Evolutionary conservation across 768 basidiomycete genomes (phyloP).

Genomic region (Phylloporus arenicola): DNA sequence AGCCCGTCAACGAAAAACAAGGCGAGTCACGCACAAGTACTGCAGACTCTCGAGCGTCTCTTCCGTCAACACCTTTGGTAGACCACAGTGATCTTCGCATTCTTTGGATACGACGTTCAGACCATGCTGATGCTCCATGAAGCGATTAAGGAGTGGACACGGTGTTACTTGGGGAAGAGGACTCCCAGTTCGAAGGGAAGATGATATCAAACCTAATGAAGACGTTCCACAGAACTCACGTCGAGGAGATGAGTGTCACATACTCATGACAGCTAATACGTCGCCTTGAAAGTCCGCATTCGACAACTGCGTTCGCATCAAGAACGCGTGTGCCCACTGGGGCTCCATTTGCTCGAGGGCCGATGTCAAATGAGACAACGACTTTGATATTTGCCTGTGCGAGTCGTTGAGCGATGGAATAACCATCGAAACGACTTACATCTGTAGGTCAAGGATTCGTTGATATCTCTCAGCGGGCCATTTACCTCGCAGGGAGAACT

Average conservation of each 20-base stretch:
- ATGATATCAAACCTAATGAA: conserved; percentile 64
- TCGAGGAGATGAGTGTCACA: conserved; percentile 13
- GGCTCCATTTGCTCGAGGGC: conserved; percentile 68
- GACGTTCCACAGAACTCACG: background rate
- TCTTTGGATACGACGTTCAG: conserved; percentile 66
- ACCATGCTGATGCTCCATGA: conserved; percentile 47
- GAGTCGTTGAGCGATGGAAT: conserved; percentile 2
- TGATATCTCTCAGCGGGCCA: conserved; percentile 80
- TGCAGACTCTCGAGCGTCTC: conserved; percentile 74
- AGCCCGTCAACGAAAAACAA: background rate
- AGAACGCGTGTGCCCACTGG: conserved; percentile 71
- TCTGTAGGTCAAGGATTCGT: conserved; percentile 58
- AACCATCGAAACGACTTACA: conserved; percentile 37
- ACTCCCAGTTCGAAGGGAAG: conserved; percentile 63
- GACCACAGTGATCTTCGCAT: conserved; percentile 67
- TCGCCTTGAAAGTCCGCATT: conserved; percentile 84
- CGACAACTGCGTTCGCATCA: conserved; percentile 66
- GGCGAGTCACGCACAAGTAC: conserved; percentile 55
- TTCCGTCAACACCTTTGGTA: conserved; percentile 64
- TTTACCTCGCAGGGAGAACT: conserved; percentile 71
- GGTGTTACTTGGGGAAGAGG: conserved; percentile 86
- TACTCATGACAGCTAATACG: conserved; percentile 75
- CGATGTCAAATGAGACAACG: conserved; percentile 69
- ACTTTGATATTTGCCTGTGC: conserved; percentile 58
- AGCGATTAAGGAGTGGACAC: conserved; percentile 52